Evolutionary conservation across 768 basidiomycete genomes (phyloP), one percentile per base, ranked within the genome.

Genomic region (Suillus americanus): DNA sequence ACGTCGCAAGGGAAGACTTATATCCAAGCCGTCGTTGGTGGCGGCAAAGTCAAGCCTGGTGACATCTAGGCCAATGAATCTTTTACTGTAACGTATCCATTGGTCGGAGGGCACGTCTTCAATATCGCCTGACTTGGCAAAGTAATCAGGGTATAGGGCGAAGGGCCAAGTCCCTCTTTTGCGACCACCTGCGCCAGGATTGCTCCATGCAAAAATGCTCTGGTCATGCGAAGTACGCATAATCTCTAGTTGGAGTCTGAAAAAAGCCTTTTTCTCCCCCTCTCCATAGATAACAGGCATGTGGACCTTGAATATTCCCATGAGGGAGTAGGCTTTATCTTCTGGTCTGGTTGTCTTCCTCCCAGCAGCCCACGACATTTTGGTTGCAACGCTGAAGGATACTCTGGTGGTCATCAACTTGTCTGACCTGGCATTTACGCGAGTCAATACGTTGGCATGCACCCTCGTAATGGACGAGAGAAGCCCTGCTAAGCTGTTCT

Each of bases 211-310:
- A 28, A 66, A 53, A 9, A 66, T 66, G n/a, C 64, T 60, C 46
- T 65, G 63, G 57, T 65, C 57, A n/a, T 65, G 45, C n/a, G 65
- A 65, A 25, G 20, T 48, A 37, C 38, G 64, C 10, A 60, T 60
- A 25, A 66, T 66, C n/a, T 66, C 64, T 4, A 43, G 23, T 35
- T 66, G 65, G 50, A 72, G 38, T 53, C 71, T 69, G 53, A 65
- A 64, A 54, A 73, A 73, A 4, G 72, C 72, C 40, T 61, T 72
- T 35, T 33, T 63, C 25, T 61, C 70, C 1, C 72, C 73, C 40
- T 73, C 71, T 28, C 73, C 71, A 35, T 72, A 74, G 14, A 63
- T 63, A 23, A 72, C 63, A 2, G 71, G 71, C 50, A 73, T 62
- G 35, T 62, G 23, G 60, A 72, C 64, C 13, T 54, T 64, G 45